A percentile compares a stretch with the other conserved stretches of the same genome.
Evolutionary conservation across 305 asterid species (phyloP).

Genomic region (Andrographis paniculata): DNA sequence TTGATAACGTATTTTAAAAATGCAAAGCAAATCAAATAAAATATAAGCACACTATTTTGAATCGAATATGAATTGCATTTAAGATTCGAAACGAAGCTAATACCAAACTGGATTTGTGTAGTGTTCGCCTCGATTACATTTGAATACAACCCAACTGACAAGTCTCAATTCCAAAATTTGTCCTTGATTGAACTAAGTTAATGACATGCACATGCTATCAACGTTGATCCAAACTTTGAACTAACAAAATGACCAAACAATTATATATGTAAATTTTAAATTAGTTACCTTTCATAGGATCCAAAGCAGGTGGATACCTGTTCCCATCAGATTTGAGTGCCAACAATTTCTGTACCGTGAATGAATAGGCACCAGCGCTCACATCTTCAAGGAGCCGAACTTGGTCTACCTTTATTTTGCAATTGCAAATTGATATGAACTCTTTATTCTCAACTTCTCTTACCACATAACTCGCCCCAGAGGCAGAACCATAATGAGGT

Average conservation of each 20-base stretch:
- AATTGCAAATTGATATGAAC: slow-evolving; percentile 66
- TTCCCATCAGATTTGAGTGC: slow-evolving; percentile 68
- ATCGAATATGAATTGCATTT: too few relatives aligned
- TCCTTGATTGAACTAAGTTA: too few relatives aligned
- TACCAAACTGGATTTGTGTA: too few relatives aligned
- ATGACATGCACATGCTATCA: too few relatives aligned
- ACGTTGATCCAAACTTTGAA: too few relatives aligned
- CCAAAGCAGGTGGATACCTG: slow-evolving; percentile 83
- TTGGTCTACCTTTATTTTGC: slow-evolving; percentile 70
- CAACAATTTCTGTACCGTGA: slow-evolving; percentile 64
- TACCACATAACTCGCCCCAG: slow-evolving; percentile 83
- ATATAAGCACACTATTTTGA: too few relatives aligned
- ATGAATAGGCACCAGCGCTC: slow-evolving; percentile 80
- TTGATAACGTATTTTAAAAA: too few relatives aligned
- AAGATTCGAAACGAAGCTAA: too few relatives aligned
- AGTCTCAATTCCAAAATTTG: too few relatives aligned
- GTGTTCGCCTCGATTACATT: too few relatives aligned
- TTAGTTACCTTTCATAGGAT: slow-evolving; percentile 78
- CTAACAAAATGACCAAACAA: not conserved
- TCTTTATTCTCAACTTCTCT: slow-evolving; percentile 62
- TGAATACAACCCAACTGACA: too few relatives aligned
- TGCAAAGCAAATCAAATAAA: too few relatives aligned
- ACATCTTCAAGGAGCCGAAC: slow-evolving; percentile 90
- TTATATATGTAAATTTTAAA: not conserved
- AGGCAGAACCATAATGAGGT: slow-evolving; percentile 78